These are phyloP conservation scores for Fragaria nilgerrensis DNA, from an alignment of 306 rosid species.

Conservation along the genomic window DNA sequence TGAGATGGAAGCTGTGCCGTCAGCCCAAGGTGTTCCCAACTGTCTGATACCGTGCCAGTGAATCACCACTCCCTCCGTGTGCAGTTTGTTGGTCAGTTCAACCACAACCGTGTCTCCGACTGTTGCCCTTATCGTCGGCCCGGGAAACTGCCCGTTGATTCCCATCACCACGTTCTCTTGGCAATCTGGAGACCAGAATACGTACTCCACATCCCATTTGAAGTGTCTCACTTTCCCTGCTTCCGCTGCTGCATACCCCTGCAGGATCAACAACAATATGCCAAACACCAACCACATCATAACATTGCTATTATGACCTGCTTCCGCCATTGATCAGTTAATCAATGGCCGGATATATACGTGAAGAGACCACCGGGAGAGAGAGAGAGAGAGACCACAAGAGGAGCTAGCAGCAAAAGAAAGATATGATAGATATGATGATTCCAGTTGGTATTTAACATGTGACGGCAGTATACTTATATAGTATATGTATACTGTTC, in stretches of 20 bases:
- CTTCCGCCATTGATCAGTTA: too few species aligned
- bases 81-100: slow-evolving; percentile 65
- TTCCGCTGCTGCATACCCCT: background rate
- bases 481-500: too few species aligned
- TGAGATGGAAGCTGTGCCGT: slow-evolving; percentile 83
- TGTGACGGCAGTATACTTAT: too few species aligned
- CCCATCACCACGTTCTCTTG: slow-evolving; percentile 65
- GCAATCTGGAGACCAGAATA: slow-evolving; percentile 53
- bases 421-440: too few species aligned
- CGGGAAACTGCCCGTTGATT: slow-evolving; percentile 81
- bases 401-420: too few species aligned
- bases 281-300: background rate
- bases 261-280: background rate
- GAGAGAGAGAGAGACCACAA: too few species aligned
- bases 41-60: slow-evolving; percentile 95
- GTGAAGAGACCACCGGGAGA: too few species aligned
- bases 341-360: too few species aligned
- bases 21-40: slow-evolving; percentile 89
- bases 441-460: too few species aligned
- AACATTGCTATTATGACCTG: background rate
- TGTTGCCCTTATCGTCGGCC: slow-evolving; percentile 65
- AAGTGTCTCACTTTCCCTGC: slow-evolving; percentile 31
- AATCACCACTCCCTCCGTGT: slow-evolving; percentile 80
- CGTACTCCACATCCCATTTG: slow-evolving; percentile 62
- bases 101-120: slow-evolving; percentile 60